Evolutionary conservation across 2,329 filamentous ascomycete species (phyloP).

Genomic region (Phialocephala subalpina): DNA sequence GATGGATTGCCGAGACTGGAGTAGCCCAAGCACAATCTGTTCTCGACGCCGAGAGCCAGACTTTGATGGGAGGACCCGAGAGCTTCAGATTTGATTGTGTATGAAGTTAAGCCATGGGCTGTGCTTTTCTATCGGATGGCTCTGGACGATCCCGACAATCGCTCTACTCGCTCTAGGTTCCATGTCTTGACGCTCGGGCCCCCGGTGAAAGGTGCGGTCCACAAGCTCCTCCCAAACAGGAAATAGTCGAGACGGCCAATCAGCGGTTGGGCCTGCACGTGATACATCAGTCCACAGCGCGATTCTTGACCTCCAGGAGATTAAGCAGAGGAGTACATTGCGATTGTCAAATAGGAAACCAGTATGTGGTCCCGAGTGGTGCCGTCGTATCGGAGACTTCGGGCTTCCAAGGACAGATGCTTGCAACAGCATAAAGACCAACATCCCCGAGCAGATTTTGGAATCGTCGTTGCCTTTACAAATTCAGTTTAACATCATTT

Average conservation of each 20-base stretch:
- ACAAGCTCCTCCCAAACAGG: slow-evolving; percentile 17
- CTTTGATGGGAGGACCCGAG: slow-evolving; percentile 22
- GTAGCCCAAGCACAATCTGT: slow-evolving; percentile 24
- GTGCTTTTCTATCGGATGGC: too few relatives aligned
- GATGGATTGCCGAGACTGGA: slow-evolving; percentile 24
- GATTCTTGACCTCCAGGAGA: neutral
- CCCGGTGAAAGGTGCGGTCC: neutral
- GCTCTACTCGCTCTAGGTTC: neutral
- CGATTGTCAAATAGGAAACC: neutral
- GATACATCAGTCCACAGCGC: too few relatives aligned
- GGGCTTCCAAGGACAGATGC: neutral
- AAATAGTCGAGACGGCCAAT: slow-evolving; percentile 29
- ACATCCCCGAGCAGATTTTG: neutral
- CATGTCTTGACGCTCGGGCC: neutral
- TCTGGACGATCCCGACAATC: too few relatives aligned
- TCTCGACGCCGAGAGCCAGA: slow-evolving; percentile 21
- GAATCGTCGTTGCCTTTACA: neutral
- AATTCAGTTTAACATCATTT: neutral
- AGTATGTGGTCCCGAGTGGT: neutral
- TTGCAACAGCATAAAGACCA: neutral
- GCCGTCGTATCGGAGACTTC: neutral
- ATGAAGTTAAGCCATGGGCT: slow-evolving; percentile 16
- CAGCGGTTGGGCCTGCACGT: slow-evolving; percentile 14
- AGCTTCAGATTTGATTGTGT: slow-evolving; percentile 31
- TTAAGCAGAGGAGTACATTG: neutral